Percentiles rank a stretch among this genome's conserved stretches.
Evolutionary conservation across 1,284 basidiomycete species (phyloP).

Genomic region (Irpex sp.): DNA sequence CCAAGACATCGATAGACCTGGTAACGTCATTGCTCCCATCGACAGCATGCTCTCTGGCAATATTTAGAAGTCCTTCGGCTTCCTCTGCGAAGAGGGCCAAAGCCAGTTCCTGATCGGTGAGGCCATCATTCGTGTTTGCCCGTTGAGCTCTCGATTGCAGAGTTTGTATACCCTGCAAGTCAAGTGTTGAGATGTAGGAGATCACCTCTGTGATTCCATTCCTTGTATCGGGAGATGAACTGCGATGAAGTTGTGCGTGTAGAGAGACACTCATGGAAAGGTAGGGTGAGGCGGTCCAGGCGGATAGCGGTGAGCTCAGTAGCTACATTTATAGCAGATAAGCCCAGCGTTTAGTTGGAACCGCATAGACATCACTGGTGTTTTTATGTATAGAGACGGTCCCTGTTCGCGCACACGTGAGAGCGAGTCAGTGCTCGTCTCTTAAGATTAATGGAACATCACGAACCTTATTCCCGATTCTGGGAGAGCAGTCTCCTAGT

Average conservation of each 20-base stretch:
- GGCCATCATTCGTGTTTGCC: conserved; percentile 28
- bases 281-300: neutral
- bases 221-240: neutral
- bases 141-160: conserved; percentile 32
- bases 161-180: conserved; percentile 35
- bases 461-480: neutral
- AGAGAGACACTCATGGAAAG: neutral
- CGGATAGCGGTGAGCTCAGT: neutral
- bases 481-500: neutral
- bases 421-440: neutral
- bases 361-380: no score
- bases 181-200: conserved; percentile 22
- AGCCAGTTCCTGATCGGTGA: conserved; percentile 45
- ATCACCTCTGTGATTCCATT: conserved; percentile 7
- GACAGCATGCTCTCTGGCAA: conserved; percentile 27
- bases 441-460: neutral
- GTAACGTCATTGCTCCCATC: conserved; percentile 23
- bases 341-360: neutral
- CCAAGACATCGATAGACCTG: conserved; percentile 13
- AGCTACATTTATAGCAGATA: neutral
- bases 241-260: neutral
- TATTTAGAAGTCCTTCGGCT: conserved; percentile 26
- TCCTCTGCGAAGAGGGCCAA: conserved; percentile 38
- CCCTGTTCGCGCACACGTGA: neutral
- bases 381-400: no score